Percentiles rank a stretch among this genome's conserved stretches.
phyloP scores from a whole-genome alignment of 805 yeast species.

The Metschnikowia lochheadii region DNA sequence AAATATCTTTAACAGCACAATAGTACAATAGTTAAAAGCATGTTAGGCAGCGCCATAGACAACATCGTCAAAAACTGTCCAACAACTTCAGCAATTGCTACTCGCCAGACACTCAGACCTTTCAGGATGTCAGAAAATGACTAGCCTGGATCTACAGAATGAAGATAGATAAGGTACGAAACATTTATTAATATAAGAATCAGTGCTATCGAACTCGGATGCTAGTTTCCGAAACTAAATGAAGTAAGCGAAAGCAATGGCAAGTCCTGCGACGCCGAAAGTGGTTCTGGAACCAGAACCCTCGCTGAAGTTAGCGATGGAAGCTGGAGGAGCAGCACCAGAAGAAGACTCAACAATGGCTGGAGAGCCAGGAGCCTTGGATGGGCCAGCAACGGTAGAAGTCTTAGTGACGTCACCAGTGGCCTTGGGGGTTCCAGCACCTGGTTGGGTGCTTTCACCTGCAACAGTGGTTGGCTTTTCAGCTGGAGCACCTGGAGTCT shows the following conservation, averaged over 20 bases:
- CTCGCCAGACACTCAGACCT: no score
- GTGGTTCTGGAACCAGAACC: constrained; percentile 1
- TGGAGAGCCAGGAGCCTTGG: not conserved
- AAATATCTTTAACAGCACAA: no score
- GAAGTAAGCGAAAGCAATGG: constrained; percentile 1
- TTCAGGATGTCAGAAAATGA: no score
- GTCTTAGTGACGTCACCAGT: not conserved
- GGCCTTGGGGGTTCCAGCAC: not conserved
- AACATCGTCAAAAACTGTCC: no score
- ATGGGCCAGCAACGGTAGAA: not conserved
- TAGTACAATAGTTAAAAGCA: no score
- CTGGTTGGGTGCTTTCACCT: not conserved
- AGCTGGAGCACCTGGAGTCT: not conserved
- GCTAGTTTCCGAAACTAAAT: not conserved
- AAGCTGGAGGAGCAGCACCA: not conserved
- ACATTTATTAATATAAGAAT: not conserved
- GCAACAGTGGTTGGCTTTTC: not conserved
- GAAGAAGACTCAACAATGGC: not conserved
- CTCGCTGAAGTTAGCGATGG: not conserved
- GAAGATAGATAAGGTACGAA: not conserved
- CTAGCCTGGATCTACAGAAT: no score
- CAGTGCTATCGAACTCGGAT: not conserved
- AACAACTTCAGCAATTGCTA: no score
- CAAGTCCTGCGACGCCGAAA: constrained; percentile 1
- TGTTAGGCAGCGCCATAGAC: no score